Conservation (phyloP, 2,329 filamentous ascomycete species). For the Cryphonectria nitschkei region DNA sequence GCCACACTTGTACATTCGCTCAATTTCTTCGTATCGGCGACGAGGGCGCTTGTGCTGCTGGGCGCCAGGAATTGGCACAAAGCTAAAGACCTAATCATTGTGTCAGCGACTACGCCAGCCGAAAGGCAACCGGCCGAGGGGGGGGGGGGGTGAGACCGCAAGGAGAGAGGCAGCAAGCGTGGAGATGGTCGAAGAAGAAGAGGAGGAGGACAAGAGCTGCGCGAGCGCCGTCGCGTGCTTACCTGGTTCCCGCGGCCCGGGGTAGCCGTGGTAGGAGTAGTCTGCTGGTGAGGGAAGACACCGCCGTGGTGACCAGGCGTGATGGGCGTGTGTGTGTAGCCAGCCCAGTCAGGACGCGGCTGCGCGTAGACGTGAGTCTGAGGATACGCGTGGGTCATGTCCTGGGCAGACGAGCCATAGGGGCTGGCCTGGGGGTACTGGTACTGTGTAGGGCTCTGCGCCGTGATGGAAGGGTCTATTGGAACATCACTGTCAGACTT, state of each 20-base stretch:
- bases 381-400: slow-evolving; percentile 80
- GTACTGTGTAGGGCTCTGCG: slow-evolving; percentile 75
- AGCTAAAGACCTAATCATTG: slow-evolving; percentile 81
- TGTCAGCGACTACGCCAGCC: slow-evolving; percentile 28
- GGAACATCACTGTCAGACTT: slow-evolving; percentile 96
- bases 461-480: slow-evolving; percentile 98
- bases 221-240: slow-evolving; percentile 40
- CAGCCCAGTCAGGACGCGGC: slow-evolving; percentile 74
- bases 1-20: slow-evolving; percentile 99
- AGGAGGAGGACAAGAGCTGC: neutral
- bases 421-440: slow-evolving; percentile 52
- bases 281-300: slow-evolving; percentile 55
- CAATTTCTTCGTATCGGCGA: slow-evolving; percentile 94
- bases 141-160: neutral
- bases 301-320: slow-evolving; percentile 50
- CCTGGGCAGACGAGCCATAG: slow-evolving; percentile 79
- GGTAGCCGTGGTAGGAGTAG: slow-evolving; percentile 55
- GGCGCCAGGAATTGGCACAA: slow-evolving; percentile 94
- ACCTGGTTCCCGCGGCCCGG: slow-evolving; percentile 64
- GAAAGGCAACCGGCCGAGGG: too few relatives aligned
- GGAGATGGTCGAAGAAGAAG: neutral
- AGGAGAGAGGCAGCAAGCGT: neutral
- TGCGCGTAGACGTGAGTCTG: slow-evolving; percentile 66
- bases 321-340: slow-evolving; percentile 60
- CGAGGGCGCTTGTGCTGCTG: slow-evolving; percentile 97